A percentile compares a stretch with the other conserved stretches of the same genome.
Conservation (phyloP, 2,329 filamentous ascomycete species). For the Xylariaceae sp. region DNA sequence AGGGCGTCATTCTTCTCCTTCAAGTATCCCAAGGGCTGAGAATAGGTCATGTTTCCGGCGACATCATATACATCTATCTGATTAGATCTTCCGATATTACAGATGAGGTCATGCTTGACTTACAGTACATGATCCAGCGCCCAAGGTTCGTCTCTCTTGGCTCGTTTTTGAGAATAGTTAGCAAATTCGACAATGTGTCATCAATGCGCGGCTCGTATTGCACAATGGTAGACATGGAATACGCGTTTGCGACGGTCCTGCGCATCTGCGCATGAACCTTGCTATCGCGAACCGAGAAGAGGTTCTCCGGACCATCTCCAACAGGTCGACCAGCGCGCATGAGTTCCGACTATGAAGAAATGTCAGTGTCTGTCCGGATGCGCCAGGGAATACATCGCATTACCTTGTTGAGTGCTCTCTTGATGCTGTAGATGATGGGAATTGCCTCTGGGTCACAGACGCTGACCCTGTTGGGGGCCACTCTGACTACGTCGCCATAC, state of each 20-base stretch:
- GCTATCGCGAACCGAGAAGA: slow-evolving; percentile 3
- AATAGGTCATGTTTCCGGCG: background rate
- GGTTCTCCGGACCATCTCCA: slow-evolving; percentile 1
- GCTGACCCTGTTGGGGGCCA: slow-evolving; percentile 1
- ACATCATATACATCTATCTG: slow-evolving; percentile 1
- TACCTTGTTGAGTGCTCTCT: slow-evolving; percentile 1
- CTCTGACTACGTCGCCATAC: slow-evolving; percentile 3
- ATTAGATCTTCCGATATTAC: too few relatives aligned
- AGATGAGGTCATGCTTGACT: too few relatives aligned
- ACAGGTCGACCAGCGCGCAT: background rate
- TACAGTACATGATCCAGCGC: background rate
- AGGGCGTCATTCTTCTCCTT: background rate
- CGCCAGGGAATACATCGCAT: background rate
- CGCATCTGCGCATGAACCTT: slow-evolving; percentile 1
- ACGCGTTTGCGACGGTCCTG: slow-evolving; percentile 2
- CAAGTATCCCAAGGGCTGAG: background rate
- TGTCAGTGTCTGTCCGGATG: too few relatives aligned
- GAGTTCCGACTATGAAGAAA: background rate
- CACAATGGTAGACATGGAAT: slow-evolving; percentile 1
- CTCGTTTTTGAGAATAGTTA: background rate
- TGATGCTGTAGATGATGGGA: slow-evolving; percentile 1
- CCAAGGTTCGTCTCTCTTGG: background rate
- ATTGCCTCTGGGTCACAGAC: slow-evolving; percentile 3
- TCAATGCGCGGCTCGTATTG: slow-evolving; percentile 5
- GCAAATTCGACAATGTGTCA: background rate